Conservation (phyloP, 768 basidiomycete species). For the Hericium rajendrae region DNA sequence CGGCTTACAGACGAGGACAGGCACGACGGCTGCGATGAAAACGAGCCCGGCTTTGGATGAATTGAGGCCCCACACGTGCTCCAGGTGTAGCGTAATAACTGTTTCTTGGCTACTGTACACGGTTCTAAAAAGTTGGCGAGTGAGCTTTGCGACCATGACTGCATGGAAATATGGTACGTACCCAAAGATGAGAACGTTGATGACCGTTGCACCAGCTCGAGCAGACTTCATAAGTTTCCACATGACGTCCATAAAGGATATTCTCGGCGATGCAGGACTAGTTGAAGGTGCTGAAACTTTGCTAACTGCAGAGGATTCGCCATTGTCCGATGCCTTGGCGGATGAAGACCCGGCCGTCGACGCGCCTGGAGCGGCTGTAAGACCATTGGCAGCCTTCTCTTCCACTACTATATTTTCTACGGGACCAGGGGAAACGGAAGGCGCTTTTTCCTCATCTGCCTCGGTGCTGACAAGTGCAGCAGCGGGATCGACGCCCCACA, state of each 20-base stretch:
- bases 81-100: conserved; percentile 26
- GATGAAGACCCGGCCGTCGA: neutral
- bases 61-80: conserved; percentile 22
- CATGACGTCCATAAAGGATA: conserved; percentile 15
- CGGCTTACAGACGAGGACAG: conserved; percentile 51
- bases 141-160: neutral
- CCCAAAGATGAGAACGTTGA: conserved; percentile 25
- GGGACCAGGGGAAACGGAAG: neutral
- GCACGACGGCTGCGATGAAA: conserved; percentile 54
- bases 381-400: too few species aligned
- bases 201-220: conserved; percentile 19
- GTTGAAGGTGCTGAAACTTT: too few species aligned
- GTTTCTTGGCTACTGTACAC: conserved; percentile 24
- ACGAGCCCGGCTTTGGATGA: conserved; percentile 46
- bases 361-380: neutral
- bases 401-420: too few species aligned
- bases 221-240: conserved; percentile 17
- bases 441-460: neutral
- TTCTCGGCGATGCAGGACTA: neutral
- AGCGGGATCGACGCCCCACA: conserved; percentile 22
- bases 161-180: conserved; percentile 12
- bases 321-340: too few species aligned
- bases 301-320: too few species aligned
- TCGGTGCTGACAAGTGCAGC: neutral
- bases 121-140: conserved; percentile 10